Conservation (phyloP, 495 filamentous ascomycete genomes). For the Xylaria scruposa region DNA sequence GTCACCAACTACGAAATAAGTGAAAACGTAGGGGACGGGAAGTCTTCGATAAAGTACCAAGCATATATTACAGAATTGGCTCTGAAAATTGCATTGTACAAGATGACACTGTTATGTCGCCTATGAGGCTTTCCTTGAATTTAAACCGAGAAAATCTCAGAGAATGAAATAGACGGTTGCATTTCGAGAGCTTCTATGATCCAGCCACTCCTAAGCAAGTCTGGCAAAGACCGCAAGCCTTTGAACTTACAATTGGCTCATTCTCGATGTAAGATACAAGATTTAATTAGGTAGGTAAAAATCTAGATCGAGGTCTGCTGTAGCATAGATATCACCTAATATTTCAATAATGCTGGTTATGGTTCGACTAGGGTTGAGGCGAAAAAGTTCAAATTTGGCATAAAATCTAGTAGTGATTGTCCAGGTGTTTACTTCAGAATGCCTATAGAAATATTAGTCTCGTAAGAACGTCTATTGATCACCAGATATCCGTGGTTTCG, state of each 20-base stretch:
- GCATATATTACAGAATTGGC: too few species aligned
- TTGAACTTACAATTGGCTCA: background rate
- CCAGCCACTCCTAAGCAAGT: background rate
- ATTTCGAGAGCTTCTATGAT: background rate
- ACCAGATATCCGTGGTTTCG: background rate
- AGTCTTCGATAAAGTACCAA: too few species aligned
- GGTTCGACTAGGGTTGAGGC: background rate
- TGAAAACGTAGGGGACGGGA: background rate
- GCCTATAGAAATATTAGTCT: background rate
- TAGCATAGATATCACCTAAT: background rate
- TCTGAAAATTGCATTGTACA: too few species aligned
- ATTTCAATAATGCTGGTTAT: background rate
- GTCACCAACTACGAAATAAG: background rate
- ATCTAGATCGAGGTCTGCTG: background rate
- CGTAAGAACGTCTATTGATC: too few species aligned
- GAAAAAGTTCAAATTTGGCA: background rate
- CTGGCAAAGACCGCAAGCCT: background rate
- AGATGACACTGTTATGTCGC: background rate
- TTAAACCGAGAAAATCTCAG: background rate
- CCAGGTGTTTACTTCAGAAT: too few species aligned
- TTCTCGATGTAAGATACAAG: background rate
- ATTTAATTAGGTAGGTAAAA: background rate
- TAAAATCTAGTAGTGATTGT: background rate
- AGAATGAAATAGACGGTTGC: background rate
- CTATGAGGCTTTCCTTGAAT: background rate